These are phyloP conservation scores for Arctostaphylos glauca DNA, from an alignment of 148 eudicot genomes.

Conservation along the genomic window DNA sequence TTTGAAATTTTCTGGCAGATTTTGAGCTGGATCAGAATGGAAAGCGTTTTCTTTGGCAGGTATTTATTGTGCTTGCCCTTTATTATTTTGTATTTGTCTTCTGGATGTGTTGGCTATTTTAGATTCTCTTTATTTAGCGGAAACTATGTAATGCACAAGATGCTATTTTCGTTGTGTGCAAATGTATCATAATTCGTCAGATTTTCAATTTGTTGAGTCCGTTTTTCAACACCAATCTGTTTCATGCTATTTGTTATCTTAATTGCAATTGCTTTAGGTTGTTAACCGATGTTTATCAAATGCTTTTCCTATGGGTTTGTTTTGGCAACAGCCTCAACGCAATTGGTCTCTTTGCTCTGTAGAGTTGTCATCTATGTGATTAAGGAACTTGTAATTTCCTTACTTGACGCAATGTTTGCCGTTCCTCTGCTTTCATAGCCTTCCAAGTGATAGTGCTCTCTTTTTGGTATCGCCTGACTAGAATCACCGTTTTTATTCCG, in stretches of 20 bases:
- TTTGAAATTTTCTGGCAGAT: conserved; percentile 20
- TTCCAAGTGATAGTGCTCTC: neutral
- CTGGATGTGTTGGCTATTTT: neutral
- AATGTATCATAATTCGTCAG: neutral
- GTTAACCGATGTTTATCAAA: neutral
- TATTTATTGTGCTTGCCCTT: conserved; percentile 5
- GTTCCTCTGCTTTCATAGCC: neutral
- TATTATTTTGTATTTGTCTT: neutral
- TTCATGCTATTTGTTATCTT: neutral
- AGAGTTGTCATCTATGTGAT: neutral
- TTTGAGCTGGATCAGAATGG: conserved; percentile 42
- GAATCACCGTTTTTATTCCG: neutral
- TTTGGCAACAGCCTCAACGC: neutral
- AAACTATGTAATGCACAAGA: neutral
- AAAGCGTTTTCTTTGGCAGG: conserved; percentile 31
- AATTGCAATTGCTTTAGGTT: neutral
- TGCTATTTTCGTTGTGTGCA: neutral
- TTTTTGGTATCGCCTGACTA: neutral
- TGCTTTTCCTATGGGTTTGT: neutral
- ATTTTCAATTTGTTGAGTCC: neutral
- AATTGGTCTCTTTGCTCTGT: neutral
- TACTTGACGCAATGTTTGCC: neutral
- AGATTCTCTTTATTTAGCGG: neutral
- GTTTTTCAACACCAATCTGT: neutral
- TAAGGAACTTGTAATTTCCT: neutral